Evolutionary conservation across 192 early-diverging fungal species (phyloP).

Genomic region (Podila epicladia): DNA sequence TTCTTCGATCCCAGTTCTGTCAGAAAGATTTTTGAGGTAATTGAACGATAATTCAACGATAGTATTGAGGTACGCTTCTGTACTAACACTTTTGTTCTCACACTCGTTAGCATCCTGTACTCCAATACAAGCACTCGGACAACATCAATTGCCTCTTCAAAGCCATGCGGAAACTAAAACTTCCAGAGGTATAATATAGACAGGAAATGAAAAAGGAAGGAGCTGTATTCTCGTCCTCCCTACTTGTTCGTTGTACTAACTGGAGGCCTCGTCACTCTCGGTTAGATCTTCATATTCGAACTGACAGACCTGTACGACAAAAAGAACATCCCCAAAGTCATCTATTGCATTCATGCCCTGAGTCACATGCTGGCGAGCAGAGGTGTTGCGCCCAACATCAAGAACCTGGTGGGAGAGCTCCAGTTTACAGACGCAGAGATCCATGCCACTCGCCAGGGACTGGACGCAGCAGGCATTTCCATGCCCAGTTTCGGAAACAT

Average conservation of each 20-base stretch:
- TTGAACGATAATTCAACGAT: no score
- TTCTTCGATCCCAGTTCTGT: conserved; percentile 86
- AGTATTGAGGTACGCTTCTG: not conserved
- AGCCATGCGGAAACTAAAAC: conserved; percentile 78
- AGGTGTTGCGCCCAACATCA: conserved; percentile 88
- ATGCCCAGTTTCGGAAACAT: conserved; percentile 94
- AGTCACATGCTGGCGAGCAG: conserved; percentile 91
- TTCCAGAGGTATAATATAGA: conserved; percentile 74
- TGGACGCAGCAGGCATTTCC: conserved; percentile 80
- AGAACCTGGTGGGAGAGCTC: conserved; percentile 92
- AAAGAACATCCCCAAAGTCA: conserved; percentile 99
- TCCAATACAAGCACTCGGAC: conserved; percentile 95
- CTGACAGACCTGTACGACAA: conserved; percentile 97
- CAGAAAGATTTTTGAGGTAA: conserved; percentile 83
- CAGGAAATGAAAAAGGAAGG: not conserved
- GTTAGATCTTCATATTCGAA: conserved; percentile 94
- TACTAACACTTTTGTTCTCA: not conserved
- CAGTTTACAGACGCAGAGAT: conserved; percentile 89
- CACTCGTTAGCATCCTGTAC: conserved; percentile 69
- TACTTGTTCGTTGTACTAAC: no score
- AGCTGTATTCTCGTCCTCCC: not conserved
- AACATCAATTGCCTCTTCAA: conserved; percentile 96
- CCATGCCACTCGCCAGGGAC: conserved; percentile 80
- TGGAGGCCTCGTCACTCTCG: no score
- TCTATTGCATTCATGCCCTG: conserved; percentile 84